phyloP scores from a whole-genome alignment of 1,284 basidiomycete species.

The Tilletia caries region DNA sequence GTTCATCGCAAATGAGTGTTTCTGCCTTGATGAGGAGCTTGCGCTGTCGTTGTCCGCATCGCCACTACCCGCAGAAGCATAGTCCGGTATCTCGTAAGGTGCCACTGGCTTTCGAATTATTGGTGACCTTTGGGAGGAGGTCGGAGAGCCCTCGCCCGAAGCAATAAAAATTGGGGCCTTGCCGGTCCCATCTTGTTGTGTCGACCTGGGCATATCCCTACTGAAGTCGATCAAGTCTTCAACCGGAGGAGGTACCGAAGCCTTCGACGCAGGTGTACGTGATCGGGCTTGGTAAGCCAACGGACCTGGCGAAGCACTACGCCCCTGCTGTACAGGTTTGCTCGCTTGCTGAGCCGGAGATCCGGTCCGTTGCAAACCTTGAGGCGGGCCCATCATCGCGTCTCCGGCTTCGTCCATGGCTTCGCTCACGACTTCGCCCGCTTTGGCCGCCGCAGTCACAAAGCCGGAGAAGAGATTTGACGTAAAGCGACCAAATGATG shows the following conservation, averaged over 20 bases:
- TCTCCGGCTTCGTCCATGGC: constrained; percentile 26
- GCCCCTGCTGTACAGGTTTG: no score
- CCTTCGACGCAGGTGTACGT: no score
- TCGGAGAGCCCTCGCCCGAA: background rate
- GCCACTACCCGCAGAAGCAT: background rate
- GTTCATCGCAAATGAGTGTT: constrained; percentile 17
- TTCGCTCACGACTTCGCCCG: constrained; percentile 32
- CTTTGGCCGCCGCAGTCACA: constrained; percentile 28
- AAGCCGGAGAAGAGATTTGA: constrained; percentile 29
- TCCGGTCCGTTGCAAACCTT: background rate
- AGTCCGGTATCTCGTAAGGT: background rate
- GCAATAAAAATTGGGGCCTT: background rate
- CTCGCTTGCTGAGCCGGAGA: no score
- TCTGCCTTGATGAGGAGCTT: no score
- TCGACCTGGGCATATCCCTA: no score
- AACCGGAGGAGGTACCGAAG: no score
- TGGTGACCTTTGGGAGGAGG: background rate
- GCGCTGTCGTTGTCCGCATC: no score
- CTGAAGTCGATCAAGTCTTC: no score
- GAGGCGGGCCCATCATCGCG: background rate
- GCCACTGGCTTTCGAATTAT: background rate
- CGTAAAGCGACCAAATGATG: constrained; percentile 26
- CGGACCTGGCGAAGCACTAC: no score
- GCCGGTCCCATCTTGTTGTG: no score
- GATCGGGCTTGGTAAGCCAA: no score